A percentile compares a stretch with the other conserved stretches of the same genome.
Evolutionary conservation across 176 grass and related monocot species (phyloP).

Genomic region (Ampelocalamus luodianensis): DNA sequence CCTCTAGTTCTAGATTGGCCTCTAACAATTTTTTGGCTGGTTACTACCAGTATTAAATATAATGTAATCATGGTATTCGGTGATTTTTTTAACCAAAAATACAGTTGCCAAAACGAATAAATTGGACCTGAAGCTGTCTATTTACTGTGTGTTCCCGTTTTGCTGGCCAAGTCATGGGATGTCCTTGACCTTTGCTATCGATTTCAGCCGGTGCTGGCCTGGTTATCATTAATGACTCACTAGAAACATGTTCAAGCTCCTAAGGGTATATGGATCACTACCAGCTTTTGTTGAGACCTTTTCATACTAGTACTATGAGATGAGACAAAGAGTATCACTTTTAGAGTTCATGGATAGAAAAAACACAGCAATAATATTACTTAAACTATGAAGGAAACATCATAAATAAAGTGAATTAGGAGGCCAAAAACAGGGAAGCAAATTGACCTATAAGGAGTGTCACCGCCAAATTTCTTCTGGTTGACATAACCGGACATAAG

Average conservation of each 20-base stretch:
- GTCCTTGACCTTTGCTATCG: background rate
- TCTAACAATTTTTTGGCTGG: background rate
- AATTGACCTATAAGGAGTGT: conserved; percentile 84
- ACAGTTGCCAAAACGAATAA: background rate
- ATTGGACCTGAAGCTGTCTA: background rate
- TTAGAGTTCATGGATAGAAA: background rate
- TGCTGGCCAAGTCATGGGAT: background rate
- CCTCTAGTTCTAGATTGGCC: background rate
- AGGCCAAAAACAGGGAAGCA: conserved; percentile 6
- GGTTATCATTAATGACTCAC: background rate
- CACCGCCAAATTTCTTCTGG: conserved; percentile 91
- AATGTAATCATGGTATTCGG: background rate
- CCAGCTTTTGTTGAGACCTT: background rate
- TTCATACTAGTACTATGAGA: background rate
- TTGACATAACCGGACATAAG: conserved; percentile 90
- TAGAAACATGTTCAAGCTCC: background rate
- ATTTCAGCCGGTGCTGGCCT: background rate
- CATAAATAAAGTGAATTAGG: background rate
- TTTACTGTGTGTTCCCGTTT: background rate
- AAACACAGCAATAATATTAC: background rate
- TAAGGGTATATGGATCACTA: background rate
- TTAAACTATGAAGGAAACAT: background rate
- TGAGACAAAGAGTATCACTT: background rate
- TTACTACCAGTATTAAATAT: background rate
- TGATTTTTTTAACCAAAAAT: background rate